Evolutionary conservation across 1,284 basidiomycete species (phyloP).

Genomic region (Lentinula novae-zelandiae): DNA sequence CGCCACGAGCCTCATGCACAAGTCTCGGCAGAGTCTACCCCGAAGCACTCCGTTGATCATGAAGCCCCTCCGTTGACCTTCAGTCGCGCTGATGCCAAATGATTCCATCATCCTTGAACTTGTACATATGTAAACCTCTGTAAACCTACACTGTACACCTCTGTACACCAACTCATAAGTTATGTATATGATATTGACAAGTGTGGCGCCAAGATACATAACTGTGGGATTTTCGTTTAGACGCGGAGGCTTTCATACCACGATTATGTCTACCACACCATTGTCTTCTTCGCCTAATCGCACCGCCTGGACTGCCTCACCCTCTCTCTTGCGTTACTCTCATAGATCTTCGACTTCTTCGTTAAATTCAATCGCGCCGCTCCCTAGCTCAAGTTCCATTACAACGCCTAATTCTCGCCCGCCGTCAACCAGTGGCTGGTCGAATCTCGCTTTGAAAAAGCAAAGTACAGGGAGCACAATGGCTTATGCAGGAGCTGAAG

Average conservation of each 20-base stretch:
- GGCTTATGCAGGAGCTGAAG: conserved; percentile 28
- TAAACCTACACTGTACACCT: neutral
- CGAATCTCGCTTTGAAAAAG: conserved; percentile 5
- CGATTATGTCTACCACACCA: neutral
- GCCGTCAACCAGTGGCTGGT: conserved; percentile 2
- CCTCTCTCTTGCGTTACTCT: conserved; percentile 28
- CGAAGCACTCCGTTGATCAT: neutral
- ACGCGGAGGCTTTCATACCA: neutral
- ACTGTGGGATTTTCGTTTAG: neutral
- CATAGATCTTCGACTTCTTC: conserved; percentile 19
- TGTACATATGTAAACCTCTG: neutral
- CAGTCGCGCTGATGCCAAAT: neutral
- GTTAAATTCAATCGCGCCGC: conserved; percentile 9
- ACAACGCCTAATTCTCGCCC: conserved; percentile 2
- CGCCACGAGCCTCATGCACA: neutral
- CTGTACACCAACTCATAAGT: neutral
- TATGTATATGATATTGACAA: neutral
- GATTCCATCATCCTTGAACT: neutral
- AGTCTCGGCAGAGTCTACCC: neutral
- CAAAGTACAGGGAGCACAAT: conserved; percentile 16
- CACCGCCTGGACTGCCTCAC: conserved; percentile 38
- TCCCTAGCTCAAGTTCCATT: neutral
- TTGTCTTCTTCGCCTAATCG: conserved; percentile 12
- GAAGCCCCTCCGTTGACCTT: neutral
- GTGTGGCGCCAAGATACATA: neutral